A percentile compares a stretch with the other conserved stretches of the same genome.
These are phyloP conservation scores for Psilocybe sp. DNA, from an alignment of 768 basidiomycete species.

Conservation along the genomic window DNA sequence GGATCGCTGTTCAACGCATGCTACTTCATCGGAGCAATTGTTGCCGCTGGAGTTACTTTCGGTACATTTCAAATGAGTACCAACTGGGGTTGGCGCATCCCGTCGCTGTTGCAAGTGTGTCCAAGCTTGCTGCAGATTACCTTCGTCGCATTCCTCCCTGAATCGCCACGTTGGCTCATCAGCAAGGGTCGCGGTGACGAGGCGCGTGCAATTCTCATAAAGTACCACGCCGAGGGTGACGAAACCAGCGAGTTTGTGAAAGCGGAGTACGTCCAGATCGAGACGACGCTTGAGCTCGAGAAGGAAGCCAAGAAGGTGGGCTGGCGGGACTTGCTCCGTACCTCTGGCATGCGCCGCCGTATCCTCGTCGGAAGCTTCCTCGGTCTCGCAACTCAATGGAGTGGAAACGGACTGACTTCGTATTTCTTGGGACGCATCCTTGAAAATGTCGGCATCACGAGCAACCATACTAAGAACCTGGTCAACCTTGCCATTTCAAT, in stretches of 20 bases:
- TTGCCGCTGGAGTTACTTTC: slow-evolving; percentile 58
- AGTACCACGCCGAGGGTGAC: slow-evolving; percentile 63
- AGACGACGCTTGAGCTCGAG: slow-evolving; percentile 53
- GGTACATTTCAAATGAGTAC: slow-evolving; percentile 58
- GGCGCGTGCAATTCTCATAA: slow-evolving; percentile 44
- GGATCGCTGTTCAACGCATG: slow-evolving; percentile 64
- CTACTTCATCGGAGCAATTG: slow-evolving; percentile 60
- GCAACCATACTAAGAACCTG: slow-evolving; percentile 50
- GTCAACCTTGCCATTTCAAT: slow-evolving; percentile 53
- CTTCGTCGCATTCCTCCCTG: slow-evolving; percentile 59
- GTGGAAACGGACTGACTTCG: slow-evolving; percentile 60
- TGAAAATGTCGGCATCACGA: slow-evolving; percentile 48
- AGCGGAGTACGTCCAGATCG: slow-evolving; percentile 56
- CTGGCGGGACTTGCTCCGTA: slow-evolving; percentile 43
- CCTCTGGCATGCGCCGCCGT: slow-evolving; percentile 50
- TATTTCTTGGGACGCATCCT: slow-evolving; percentile 56
- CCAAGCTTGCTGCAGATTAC: slow-evolving; percentile 52
- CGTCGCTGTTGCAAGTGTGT: slow-evolving; percentile 54
- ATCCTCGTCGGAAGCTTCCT: slow-evolving; percentile 47
- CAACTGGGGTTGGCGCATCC: slow-evolving; percentile 72
- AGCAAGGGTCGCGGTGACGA: slow-evolving; percentile 51
- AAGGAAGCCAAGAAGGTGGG: slow-evolving; percentile 41
- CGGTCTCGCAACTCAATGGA: slow-evolving; percentile 61
- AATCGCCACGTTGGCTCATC: slow-evolving; percentile 66
- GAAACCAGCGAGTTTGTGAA: slow-evolving; percentile 50